Evolutionary conservation across 2,329 filamentous ascomycete species (phyloP).

Genomic region (Fusarium sp.): DNA sequence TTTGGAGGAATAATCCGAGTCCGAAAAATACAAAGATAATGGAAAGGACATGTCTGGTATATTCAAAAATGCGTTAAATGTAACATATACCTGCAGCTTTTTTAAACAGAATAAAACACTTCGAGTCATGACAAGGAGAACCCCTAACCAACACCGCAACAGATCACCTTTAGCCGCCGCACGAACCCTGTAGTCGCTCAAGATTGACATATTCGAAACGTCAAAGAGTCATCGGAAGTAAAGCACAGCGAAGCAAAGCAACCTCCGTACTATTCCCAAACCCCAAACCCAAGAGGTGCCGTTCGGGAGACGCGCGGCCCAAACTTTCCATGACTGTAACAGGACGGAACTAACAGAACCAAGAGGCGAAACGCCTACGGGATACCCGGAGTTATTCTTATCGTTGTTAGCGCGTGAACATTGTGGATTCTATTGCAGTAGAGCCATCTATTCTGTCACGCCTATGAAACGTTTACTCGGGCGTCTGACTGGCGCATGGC

Average conservation of each 20-base stretch:
- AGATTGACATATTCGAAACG: constrained; percentile 26
- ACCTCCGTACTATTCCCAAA: neutral
- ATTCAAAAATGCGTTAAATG: neutral
- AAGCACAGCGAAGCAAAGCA: neutral
- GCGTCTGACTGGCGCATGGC: constrained; percentile 6
- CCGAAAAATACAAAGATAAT: neutral
- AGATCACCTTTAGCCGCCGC: constrained; percentile 11
- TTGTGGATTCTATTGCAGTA: neutral
- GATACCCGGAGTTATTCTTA: neutral
- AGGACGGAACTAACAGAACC: neutral
- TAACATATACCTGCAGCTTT: neutral
- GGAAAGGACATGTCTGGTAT: neutral
- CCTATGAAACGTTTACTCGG: constrained; percentile 7
- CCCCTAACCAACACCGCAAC: constrained; percentile 5
- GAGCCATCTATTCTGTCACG: no score
- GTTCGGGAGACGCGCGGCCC: constrained; percentile 24
- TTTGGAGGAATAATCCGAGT: constrained; percentile 14
- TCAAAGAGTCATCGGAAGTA: constrained; percentile 7
- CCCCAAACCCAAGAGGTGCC: neutral
- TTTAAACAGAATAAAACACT: neutral
- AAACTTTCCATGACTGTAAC: constrained; percentile 3
- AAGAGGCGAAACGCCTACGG: neutral
- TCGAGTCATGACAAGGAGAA: constrained; percentile 6
- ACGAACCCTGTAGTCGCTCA: constrained; percentile 5
- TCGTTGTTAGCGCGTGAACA: constrained; percentile 1